phyloP scores from a whole-genome alignment of 768 basidiomycete species.

The Lactarius quietus region DNA sequence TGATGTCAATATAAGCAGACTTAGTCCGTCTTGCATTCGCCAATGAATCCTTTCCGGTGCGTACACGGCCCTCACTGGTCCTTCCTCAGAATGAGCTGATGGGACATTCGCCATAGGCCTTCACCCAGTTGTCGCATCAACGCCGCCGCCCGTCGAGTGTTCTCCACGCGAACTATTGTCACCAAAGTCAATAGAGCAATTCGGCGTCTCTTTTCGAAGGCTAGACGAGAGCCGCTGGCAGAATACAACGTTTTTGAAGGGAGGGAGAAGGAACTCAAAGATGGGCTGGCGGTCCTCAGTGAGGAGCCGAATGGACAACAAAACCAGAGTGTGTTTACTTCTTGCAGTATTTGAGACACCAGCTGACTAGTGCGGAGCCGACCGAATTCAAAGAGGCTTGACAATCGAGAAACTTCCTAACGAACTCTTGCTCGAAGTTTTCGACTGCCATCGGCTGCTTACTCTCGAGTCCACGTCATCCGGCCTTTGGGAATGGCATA shows the following conservation, averaged over 20 bases:
- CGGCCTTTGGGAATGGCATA: slow-evolving; percentile 13
- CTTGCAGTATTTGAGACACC: background rate
- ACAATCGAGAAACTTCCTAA: slow-evolving; percentile 3
- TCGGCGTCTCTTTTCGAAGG: background rate
- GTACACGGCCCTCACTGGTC: background rate
- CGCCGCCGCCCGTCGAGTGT: background rate
- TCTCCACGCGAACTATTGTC: background rate
- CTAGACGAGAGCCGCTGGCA: background rate
- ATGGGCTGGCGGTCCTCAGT: background rate
- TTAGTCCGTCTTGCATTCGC: background rate
- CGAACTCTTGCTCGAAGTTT: slow-evolving; percentile 13
- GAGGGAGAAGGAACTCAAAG: background rate
- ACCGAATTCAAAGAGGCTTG: background rate
- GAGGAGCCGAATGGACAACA: background rate
- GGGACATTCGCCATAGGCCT: background rate
- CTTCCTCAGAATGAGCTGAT: background rate
- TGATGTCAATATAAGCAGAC: background rate
- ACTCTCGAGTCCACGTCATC: background rate
- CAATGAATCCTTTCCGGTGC: background rate
- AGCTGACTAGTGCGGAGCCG: background rate
- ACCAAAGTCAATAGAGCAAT: background rate
- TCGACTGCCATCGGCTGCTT: slow-evolving; percentile 1
- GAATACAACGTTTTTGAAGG: background rate
- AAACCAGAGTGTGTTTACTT: background rate
- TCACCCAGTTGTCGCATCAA: background rate